Evolutionary conservation across 306 rosid species (phyloP).

Genomic region (Sicyos baderoa): DNA sequence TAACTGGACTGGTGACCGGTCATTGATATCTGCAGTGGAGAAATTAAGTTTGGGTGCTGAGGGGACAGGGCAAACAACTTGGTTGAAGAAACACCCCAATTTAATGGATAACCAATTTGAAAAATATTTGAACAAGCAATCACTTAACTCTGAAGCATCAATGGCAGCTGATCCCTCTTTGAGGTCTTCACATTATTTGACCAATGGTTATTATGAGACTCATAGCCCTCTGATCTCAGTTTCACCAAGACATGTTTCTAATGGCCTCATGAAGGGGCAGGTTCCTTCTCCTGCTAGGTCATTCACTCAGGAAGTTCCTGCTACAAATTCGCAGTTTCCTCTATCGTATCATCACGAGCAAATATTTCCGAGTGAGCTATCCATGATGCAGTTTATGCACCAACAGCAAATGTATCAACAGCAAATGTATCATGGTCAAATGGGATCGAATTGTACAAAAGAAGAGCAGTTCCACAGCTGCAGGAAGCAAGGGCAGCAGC

Average conservation of each 20-base stretch:
- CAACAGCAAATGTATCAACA: slow-evolving; percentile 29
- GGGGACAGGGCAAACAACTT: slow-evolving; percentile 8
- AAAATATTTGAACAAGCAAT: slow-evolving; percentile 7
- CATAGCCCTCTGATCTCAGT: slow-evolving; percentile 24
- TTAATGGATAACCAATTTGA: slow-evolving; percentile 8
- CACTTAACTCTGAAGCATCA: slow-evolving; percentile 14
- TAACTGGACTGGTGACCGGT: slow-evolving; percentile 27
- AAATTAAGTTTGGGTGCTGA: slow-evolving; percentile 25
- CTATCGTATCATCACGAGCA: slow-evolving; percentile 30
- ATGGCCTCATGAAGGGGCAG: slow-evolving; percentile 17
- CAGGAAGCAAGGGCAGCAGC: slow-evolving; percentile 25
- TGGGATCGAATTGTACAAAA: slow-evolving; percentile 30
- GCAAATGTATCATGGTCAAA: slow-evolving; percentile 27
- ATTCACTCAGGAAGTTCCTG: slow-evolving; percentile 20
- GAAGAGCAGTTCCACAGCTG: slow-evolving; percentile 24
- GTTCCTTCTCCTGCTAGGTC: slow-evolving; percentile 23
- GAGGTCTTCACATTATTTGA: slow-evolving; percentile 23
- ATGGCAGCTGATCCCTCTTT: slow-evolving; percentile 21
- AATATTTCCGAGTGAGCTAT: slow-evolving; percentile 21
- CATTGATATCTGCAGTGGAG: slow-evolving; percentile 36
- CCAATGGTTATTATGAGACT: slow-evolving; percentile 21
- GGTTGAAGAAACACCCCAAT: slow-evolving; percentile 4
- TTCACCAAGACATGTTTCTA: slow-evolving; percentile 13
- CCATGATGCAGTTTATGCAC: slow-evolving; percentile 24
- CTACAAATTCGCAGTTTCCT: slow-evolving; percentile 30